A percentile compares a stretch with the other conserved stretches of the same genome.
Evolutionary conservation across 2,329 filamentous ascomycete genomes (phyloP).

Genomic region (Aspergillus vadensis): DNA sequence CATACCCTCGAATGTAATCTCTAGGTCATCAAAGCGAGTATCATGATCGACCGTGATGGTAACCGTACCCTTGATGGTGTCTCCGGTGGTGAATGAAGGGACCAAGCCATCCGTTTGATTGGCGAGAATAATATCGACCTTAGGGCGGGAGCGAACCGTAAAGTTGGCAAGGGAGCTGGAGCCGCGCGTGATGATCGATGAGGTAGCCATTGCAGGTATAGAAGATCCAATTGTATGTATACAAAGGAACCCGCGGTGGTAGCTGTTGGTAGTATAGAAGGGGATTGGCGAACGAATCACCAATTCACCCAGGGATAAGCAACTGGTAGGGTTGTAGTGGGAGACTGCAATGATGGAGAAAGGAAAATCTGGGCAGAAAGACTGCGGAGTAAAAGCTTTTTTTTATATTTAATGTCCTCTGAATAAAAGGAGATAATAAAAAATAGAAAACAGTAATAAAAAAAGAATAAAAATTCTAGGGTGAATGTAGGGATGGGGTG

Average conservation of each 20-base stretch:
- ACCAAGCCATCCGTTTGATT: conserved; percentile 40
- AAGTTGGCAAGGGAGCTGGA: conserved; percentile 32
- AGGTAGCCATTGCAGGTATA: conserved; percentile 16
- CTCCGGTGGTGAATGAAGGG: conserved; percentile 58
- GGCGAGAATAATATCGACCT: conserved; percentile 33
- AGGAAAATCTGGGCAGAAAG: not conserved
- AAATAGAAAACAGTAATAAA: not conserved
- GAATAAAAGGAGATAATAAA: not conserved
- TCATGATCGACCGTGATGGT: conserved; percentile 54
- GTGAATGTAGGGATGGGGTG: conserved; percentile 20
- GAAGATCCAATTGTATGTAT: not conserved
- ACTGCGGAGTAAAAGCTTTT: not conserved
- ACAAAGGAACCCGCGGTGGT: not conserved
- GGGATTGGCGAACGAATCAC: not conserved
- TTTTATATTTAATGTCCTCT: not conserved
- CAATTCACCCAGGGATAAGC: not conserved
- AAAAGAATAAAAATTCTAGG: conserved; percentile 7
- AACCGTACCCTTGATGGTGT: conserved; percentile 58
- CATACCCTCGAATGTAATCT: conserved; percentile 60
- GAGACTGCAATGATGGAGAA: not conserved
- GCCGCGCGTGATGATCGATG: conserved; percentile 30
- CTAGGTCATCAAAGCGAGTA: conserved; percentile 59
- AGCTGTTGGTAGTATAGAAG: not conserved
- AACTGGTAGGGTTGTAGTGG: not conserved
- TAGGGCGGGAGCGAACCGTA: conserved; percentile 31